Conservation (phyloP, 1,139 yeast genomes). For the Hyphopichia burtonii region DNA sequence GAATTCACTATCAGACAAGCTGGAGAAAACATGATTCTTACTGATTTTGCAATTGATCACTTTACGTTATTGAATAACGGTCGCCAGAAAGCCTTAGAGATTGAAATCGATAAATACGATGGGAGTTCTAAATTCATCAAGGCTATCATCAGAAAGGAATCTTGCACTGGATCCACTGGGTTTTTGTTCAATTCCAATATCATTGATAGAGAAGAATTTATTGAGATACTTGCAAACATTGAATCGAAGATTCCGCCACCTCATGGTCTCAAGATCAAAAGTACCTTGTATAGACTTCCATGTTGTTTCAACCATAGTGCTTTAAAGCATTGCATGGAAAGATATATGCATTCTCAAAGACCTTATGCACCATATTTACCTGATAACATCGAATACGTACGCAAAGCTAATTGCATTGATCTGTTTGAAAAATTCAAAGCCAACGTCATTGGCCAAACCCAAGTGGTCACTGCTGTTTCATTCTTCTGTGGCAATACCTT, state of each 20-base stretch:
- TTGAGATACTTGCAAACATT: conserved; percentile 16
- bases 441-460: conserved; percentile 25
- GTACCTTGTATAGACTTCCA: conserved; percentile 27
- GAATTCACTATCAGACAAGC: conserved; percentile 26
- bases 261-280: conserved; percentile 26
- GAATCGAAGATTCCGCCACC: conserved; percentile 28
- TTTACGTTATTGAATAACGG: conserved; percentile 31
- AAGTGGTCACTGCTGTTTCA: conserved; percentile 34
- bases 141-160: conserved; percentile 21
- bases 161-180: conserved; percentile 26
- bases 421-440: conserved; percentile 27
- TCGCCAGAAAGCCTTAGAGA: conserved; percentile 22
- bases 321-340: conserved; percentile 26
- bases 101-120: conserved; percentile 8
- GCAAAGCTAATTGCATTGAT: conserved; percentile 27
- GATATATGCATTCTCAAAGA: conserved; percentile 35
- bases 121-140: conserved; percentile 6
- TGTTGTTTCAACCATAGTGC: conserved; percentile 31
- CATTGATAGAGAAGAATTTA: conserved; percentile 17
- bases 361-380: conserved; percentile 38
- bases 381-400: conserved; percentile 28
- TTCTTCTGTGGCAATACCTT: conserved; percentile 37
- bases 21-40: conserved; percentile 30
- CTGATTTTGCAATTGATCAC: conserved; percentile 27
- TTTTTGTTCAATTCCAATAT: conserved; percentile 22